phyloP scores from a whole-genome alignment of 805 yeast species.

The Metahyphopichia silvanorum region DNA sequence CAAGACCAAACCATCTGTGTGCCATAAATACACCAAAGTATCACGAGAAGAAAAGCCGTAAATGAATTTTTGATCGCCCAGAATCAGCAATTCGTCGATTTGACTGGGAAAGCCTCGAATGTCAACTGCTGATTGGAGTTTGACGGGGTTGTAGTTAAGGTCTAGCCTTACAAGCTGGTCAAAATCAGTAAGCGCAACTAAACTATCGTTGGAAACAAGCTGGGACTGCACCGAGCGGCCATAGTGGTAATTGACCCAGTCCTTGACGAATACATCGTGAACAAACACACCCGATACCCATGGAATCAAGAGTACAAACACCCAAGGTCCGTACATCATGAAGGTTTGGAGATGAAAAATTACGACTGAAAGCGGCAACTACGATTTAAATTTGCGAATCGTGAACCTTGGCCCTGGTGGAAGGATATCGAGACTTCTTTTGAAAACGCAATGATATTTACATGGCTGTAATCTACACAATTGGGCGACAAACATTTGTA shows the following conservation, averaged over 20 bases:
- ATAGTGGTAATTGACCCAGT: constrained; percentile 50
- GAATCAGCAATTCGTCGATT: constrained; percentile 6
- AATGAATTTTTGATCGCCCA: constrained; percentile 6
- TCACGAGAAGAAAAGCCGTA: constrained; percentile 11
- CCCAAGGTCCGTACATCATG: no score
- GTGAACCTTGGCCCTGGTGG: no score
- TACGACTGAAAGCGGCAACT: no score
- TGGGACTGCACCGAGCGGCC: constrained; percentile 33
- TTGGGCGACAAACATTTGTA: no score
- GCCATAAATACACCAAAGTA: constrained; percentile 8
- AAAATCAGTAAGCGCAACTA: constrained; percentile 12
- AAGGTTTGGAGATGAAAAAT: no score
- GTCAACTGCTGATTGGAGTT: constrained; percentile 15
- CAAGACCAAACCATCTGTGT: constrained; percentile 11
- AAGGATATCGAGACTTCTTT: no score
- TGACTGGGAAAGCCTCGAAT: constrained; percentile 10
- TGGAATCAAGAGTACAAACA: no score
- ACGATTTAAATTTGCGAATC: no score
- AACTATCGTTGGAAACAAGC: constrained; percentile 2
- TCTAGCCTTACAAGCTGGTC: constrained; percentile 12
- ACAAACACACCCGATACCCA: constrained; percentile 33
- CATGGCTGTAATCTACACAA: no score
- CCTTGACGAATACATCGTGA: constrained; percentile 54
- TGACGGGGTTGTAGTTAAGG: constrained; percentile 1
- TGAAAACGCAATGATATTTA: no score